Base-by-base conservation (phyloP, 306 rosid species). In the Betula pendula region DNA sequence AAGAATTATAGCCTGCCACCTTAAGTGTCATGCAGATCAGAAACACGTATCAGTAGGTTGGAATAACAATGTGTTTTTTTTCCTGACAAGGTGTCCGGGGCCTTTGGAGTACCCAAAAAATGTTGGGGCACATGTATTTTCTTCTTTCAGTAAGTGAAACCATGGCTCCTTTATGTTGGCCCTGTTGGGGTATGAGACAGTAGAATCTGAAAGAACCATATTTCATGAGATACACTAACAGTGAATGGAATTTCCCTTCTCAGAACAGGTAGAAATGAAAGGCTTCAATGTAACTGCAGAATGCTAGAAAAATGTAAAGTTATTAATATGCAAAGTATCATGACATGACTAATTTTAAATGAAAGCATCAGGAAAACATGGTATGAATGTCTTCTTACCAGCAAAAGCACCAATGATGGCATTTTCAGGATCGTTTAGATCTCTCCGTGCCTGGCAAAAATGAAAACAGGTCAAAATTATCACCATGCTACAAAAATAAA, bases 391-490 rank as follows among this genome's bases (percentile, higher is more conserved):
- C 67, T 75, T 49, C 56, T 80, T 85, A 94, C 98, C 98, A 68
- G 98, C 92, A 87, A 94, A 94, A 84, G 98, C 97, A 68, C 98
- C 97, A 72, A 94, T 88, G 59, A 94, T 24, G 29, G 98, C 98
- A 85, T 92, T 94, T 80, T 94, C 98, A 3, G 98, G 93, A 83
- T 89, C 95, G 31, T 89, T 89, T 76, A 92, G 82, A 73, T 94
- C 90, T 85, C 96, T 84, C 78, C 80, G 83, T 38, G 95, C 97
- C 98, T 92, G 84, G 58, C 76, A 81, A 84, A 76, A 70, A 24
- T 75, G 45, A 81, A 76, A 73, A 76, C 22, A 77, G 75, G 68
- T 70, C 50, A 75, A 48, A 72, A 65, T 81, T 65, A 60, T 50
- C 74, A 74, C 38, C 60, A 55, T 52, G 51, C 69, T 71, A 53